A percentile compares a stretch with the other conserved stretches of the same genome.
phyloP scores from a whole-genome alignment of 1,284 basidiomycete genomes.

The Cystobasidium pallidum region DNA sequence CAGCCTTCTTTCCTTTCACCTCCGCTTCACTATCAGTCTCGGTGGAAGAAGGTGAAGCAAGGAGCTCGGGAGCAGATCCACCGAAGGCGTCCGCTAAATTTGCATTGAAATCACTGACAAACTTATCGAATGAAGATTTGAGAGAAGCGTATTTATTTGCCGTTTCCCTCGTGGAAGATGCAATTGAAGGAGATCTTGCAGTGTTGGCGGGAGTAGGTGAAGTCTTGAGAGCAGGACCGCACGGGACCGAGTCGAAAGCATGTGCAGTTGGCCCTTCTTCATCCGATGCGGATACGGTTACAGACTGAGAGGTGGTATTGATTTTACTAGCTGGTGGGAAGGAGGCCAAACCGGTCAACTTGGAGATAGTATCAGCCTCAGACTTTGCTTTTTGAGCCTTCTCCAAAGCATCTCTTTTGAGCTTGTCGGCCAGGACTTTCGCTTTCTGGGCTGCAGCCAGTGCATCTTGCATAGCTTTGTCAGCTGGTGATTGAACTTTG shows the following conservation, averaged over 20 bases:
- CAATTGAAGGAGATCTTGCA: not conserved
- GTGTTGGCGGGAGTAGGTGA: conserved; percentile 7
- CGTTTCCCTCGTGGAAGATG: not conserved
- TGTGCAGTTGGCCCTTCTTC: not conserved
- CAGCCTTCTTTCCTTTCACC: conserved; percentile 3
- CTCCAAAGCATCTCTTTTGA: not conserved
- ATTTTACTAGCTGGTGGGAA: not conserved
- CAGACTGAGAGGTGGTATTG: not conserved
- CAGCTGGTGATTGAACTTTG: not conserved
- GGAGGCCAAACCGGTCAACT: not conserved
- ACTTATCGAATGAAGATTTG: conserved; percentile 63
- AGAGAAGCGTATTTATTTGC: conserved; percentile 52
- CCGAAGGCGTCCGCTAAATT: conserved; percentile 62
- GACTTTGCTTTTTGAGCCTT: not conserved
- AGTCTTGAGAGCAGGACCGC: not conserved
- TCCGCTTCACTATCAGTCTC: not conserved
- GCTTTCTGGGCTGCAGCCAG: not conserved
- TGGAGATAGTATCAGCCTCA: not conserved
- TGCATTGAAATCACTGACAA: conserved; percentile 65
- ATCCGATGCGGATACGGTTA: not conserved
- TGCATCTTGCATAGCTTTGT: conserved; percentile 3
- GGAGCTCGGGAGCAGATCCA: conserved; percentile 49
- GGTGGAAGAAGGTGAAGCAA: not conserved
- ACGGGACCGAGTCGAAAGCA: not conserved
- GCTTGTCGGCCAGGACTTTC: not conserved